Conservation (phyloP, 2,329 filamentous ascomycete genomes). For the Venturia oleaginea region DNA sequence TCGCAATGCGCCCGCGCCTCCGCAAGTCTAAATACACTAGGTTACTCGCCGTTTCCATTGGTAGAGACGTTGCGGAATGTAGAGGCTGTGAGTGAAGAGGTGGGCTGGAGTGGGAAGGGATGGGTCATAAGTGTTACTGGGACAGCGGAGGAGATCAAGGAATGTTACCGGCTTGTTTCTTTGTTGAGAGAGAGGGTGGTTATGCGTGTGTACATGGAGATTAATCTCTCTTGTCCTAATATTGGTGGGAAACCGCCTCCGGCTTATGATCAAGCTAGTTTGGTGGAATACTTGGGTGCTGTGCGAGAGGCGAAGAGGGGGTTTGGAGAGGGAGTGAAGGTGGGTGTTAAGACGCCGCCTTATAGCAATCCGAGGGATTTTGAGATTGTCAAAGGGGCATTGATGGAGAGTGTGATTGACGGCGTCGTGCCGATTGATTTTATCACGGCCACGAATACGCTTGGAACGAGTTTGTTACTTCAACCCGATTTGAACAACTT, state of each 20-base stretch:
- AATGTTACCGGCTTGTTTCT: slow-evolving; percentile 47
- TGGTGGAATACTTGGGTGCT: slow-evolving; percentile 47
- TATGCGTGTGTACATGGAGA: slow-evolving; percentile 57
- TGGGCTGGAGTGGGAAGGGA: slow-evolving; percentile 23
- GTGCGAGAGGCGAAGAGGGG: slow-evolving; percentile 27
- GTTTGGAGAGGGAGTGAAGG: slow-evolving; percentile 26
- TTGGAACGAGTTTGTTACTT: slow-evolving; percentile 59
- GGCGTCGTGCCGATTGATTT: slow-evolving; percentile 38
- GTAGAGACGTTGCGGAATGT: slow-evolving; percentile 51
- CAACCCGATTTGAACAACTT: slow-evolving; percentile 16
- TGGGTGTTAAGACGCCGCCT: slow-evolving; percentile 67
- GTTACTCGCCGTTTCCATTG: slow-evolving; percentile 60
- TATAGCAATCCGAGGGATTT: slow-evolving; percentile 66
- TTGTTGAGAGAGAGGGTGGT: slow-evolving; percentile 22
- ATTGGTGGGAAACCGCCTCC: slow-evolving; percentile 60
- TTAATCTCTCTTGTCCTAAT: slow-evolving; percentile 74
- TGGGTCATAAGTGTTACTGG: slow-evolving; percentile 67
- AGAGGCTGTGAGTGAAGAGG: slow-evolving; percentile 42
- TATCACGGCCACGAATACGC: slow-evolving; percentile 65
- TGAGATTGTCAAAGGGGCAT: slow-evolving; percentile 42
- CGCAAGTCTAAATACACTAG: slow-evolving; percentile 55
- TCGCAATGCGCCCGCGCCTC: slow-evolving; percentile 7
- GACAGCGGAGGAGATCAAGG: slow-evolving; percentile 44
- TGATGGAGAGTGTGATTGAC: slow-evolving; percentile 29
- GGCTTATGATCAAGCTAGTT: slow-evolving; percentile 49